A percentile compares a stretch with the other conserved stretches of the same genome.
These are phyloP conservation scores for Huntiella savannae DNA, from an alignment of 2,329 filamentous ascomycete genomes.

Conservation along the genomic window DNA sequence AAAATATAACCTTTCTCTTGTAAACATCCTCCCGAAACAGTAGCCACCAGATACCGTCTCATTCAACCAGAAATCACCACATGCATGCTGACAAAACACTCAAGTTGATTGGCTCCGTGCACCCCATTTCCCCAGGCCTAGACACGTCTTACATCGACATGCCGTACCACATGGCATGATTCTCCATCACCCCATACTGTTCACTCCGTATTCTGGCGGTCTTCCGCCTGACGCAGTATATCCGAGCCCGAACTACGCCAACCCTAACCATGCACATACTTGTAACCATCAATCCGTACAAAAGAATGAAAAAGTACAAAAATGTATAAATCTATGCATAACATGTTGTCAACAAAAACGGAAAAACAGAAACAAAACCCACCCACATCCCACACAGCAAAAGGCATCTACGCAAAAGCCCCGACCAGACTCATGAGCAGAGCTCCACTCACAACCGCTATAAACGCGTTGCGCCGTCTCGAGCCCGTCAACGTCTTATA, in stretches of 20 bases:
- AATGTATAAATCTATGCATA: no score
- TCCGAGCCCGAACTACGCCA: background rate
- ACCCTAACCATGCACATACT: background rate
- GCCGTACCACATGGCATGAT: no score
- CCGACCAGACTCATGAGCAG: constrained; percentile 53
- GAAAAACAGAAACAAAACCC: background rate
- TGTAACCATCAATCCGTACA: background rate
- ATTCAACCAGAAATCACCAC: no score
- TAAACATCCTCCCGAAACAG: no score
- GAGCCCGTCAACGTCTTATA: constrained; percentile 45
- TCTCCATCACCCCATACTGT: no score
- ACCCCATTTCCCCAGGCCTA: background rate
- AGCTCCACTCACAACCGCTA: constrained; percentile 44
- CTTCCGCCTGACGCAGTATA: no score
- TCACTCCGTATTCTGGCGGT: no score
- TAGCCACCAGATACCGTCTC: no score
- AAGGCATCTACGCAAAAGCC: constrained; percentile 40
- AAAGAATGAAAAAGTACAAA: no score
- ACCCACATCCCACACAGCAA: background rate
- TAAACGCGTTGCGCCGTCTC: constrained; percentile 41
- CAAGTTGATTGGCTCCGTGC: background rate
- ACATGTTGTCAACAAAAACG: no score
- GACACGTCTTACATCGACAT: no score
- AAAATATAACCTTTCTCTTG: no score
- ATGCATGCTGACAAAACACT: background rate